Conservation (phyloP, 2,329 filamentous ascomycete species). For the Cadophora gregata region DNA sequence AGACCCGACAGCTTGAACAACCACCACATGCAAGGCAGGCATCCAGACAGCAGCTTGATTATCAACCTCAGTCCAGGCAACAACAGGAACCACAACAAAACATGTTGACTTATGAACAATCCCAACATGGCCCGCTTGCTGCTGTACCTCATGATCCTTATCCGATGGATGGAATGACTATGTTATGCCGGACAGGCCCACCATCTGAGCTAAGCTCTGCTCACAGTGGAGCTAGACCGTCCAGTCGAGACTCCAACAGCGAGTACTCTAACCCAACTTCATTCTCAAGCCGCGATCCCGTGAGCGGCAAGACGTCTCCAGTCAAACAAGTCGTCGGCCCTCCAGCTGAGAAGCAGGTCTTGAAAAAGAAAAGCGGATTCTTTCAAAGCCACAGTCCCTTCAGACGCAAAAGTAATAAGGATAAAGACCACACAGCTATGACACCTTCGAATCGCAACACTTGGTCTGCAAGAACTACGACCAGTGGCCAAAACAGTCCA, state of each 20-base stretch:
- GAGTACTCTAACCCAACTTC: constrained; percentile 91
- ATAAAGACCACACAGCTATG: constrained; percentile 63
- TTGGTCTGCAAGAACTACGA: constrained; percentile 53
- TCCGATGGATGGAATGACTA: constrained; percentile 94
- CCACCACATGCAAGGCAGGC: constrained; percentile 20
- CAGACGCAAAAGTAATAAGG: constrained; percentile 84
- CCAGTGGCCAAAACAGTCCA: constrained; percentile 34
- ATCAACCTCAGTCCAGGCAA: constrained; percentile 28
- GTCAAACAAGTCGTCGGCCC: constrained; percentile 63
- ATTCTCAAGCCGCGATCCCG: constrained; percentile 82
- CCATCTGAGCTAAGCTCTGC: constrained; percentile 71
- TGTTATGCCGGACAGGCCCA: constrained; percentile 84
- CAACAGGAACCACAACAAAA: constrained; percentile 34
- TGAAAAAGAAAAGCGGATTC: constrained; percentile 79
- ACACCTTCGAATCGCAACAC: constrained; percentile 59
- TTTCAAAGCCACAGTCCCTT: constrained; percentile 95
- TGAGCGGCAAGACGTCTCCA: constrained; percentile 76
- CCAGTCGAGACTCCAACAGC: constrained; percentile 87
- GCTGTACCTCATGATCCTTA: constrained; percentile 90
- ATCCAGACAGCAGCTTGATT: constrained; percentile 26
- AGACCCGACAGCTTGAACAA: constrained; percentile 23
- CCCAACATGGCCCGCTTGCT: constrained; percentile 67
- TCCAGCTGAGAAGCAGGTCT: constrained; percentile 66
- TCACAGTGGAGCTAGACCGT: constrained; percentile 73
- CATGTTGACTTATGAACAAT: constrained; percentile 38